These are phyloP conservation scores for Halteria grandinella DNA, from an alignment of 73 alveolate species.

Conservation along the genomic window DNA sequence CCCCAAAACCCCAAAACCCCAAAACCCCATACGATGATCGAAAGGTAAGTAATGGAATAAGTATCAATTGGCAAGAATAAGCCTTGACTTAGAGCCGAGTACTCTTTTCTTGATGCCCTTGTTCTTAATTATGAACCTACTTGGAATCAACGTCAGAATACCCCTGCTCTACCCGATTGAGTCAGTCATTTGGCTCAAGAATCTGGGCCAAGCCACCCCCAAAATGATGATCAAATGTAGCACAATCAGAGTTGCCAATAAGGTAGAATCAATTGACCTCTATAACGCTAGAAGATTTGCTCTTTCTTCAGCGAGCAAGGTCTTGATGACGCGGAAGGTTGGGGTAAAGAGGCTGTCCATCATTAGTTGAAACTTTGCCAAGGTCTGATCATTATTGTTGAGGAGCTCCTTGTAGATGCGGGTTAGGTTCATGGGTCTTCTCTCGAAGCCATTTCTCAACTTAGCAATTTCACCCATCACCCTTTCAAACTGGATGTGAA, in stretches of 20 bases:
- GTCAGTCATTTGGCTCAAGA: conserved; percentile 26
- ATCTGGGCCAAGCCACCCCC: conserved; percentile 33
- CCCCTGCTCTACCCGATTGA: conserved; percentile 43
- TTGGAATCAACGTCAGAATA: conserved; percentile 33
- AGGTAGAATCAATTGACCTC: neutral
- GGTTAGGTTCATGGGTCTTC: neutral
- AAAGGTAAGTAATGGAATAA: too few relatives aligned
- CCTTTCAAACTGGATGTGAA: conserved; percentile 9
- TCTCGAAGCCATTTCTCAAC: neutral
- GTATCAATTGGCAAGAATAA: too few relatives aligned
- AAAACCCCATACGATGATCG: too few relatives aligned
- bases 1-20: too few relatives aligned
- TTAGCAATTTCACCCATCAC: conserved; percentile 21
- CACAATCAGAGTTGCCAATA: conserved; percentile 13
- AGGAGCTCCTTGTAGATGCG: neutral
- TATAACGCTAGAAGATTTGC: neutral
- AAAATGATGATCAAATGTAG: conserved; percentile 12
- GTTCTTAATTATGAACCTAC: conserved; percentile 22
- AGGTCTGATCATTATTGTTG: neutral
- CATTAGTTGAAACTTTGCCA: conserved; percentile 5
- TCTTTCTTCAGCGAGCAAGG: neutral
- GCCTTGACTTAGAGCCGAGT: too few relatives aligned
- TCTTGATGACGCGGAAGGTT: conserved; percentile 5
- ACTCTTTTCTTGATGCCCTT: conserved; percentile 20
- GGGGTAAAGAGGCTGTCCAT: conserved; percentile 20